Conservation (phyloP, 495 filamentous ascomycete species). For the Bathelium albidoporum region DNA sequence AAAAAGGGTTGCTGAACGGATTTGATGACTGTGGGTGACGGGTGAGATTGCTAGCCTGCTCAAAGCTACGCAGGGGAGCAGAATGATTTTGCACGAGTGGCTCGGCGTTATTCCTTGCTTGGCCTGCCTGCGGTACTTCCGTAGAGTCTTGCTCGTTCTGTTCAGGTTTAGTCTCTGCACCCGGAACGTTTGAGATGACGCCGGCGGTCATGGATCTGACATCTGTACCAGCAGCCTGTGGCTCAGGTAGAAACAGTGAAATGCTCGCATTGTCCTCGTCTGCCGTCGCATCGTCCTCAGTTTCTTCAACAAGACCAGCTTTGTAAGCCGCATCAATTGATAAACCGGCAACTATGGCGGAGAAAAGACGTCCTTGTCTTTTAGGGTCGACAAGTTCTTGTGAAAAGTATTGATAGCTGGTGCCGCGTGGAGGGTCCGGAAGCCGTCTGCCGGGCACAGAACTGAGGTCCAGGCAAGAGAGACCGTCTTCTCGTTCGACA, state of each 20-base stretch:
- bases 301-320: slow-evolving; percentile 13
- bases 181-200: not conserved
- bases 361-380: slow-evolving; percentile 15
- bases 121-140: not conserved
- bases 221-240: not conserved
- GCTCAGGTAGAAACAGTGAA: slow-evolving; percentile 16
- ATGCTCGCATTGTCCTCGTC: slow-evolving; percentile 13
- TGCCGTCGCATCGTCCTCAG: slow-evolving; percentile 6
- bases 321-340: slow-evolving; percentile 15
- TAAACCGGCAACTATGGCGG: slow-evolving; percentile 20
- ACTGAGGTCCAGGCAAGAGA: slow-evolving; percentile 25
- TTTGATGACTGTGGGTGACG: not conserved
- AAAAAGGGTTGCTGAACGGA: slow-evolving; percentile 2
- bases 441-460: slow-evolving; percentile 14
- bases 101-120: not conserved
- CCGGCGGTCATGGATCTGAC: not conserved
- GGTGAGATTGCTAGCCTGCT: not conserved
- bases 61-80: not conserved
- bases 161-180: not conserved
- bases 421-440: slow-evolving; percentile 10
- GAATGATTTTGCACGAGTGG: not conserved
- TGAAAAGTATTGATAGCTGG: slow-evolving; percentile 17
- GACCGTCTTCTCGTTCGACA: slow-evolving; percentile 28
- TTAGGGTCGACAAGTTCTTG: slow-evolving; percentile 18
- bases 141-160: not conserved